Base-by-base conservation (phyloP, 306 rosid genomes). In the Cucumis melo region DNA sequence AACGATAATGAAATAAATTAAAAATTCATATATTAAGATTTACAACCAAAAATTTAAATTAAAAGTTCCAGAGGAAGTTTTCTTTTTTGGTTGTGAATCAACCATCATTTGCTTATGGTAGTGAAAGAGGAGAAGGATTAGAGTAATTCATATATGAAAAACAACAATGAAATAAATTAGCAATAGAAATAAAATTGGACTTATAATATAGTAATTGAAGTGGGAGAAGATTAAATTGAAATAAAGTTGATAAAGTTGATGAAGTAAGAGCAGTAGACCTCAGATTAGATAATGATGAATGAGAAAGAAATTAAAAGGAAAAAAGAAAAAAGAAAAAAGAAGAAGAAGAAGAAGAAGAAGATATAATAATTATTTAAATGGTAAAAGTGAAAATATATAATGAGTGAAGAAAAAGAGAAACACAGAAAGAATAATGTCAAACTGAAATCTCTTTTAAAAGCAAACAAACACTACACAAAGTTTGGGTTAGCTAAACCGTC, bases 391-490 rank as follows among this genome's bases (percentile, higher is more conserved):
- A 64, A 38, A 36, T n/a, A n/a, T n/a, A n/a, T 46, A 36, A 34
- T 24, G 38, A 64, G 20, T 51, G 70, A 36, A 36, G 12, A 64
- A 64, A 64, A 64, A 65, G 73, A 65, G 29, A 39, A n/a, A n/a
- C 72, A 64, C 44, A 15, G 46, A 63, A 63, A 34, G 70, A 65
- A 65, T 65, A 67, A 39, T 67, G 74, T 67, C 74, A 42, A 42
- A 66, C 32, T 42, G 19, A 39, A 67, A n/a, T 67, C 55, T 41
- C 36, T 42, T 67, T 23, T 42, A 67, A 67, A 67, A 67, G 74
- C 74, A 67, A 67, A 67, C 48, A 42, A 32, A 32, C 36, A 32
- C 36, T 3, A 32, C 36, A 29, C 29, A 41, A 51, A 20, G 34
- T 8, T 51, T 1, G 54, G 54, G 36, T 32, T 67, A 67, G 74